Evolutionary conservation across 192 early-diverging fungal genomes (phyloP).

Genomic region (Linnemannia elongata): DNA sequence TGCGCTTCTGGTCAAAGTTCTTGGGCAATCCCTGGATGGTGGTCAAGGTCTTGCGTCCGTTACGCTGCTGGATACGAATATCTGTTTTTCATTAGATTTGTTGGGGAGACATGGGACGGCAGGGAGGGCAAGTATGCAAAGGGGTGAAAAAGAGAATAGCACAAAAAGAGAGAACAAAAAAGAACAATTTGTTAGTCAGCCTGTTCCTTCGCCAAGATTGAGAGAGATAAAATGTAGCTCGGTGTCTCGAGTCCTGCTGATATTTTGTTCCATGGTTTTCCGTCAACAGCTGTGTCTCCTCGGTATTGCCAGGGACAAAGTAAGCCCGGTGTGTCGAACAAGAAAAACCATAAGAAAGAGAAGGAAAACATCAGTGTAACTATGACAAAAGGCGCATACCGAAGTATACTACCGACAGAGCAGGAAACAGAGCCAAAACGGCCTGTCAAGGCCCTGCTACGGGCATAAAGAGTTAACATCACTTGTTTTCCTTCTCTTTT

Average conservation of each 20-base stretch:
- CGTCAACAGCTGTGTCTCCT: not conserved
- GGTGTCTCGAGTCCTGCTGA: not conserved
- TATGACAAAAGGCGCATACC: slow-evolving; percentile 50
- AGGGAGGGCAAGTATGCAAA: not conserved
- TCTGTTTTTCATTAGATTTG: slow-evolving; percentile 68
- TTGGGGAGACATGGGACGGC: not conserved
- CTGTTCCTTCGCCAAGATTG: not conserved
- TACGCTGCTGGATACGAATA: slow-evolving; percentile 97
- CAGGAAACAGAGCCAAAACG: slow-evolving; percentile 55
- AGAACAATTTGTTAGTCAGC: slow-evolving; percentile 5
- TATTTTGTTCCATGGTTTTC: not conserved
- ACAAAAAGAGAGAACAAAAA: not conserved
- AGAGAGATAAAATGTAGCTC: not conserved
- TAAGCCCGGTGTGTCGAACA: not conserved
- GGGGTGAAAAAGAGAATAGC: not conserved
- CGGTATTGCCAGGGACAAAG: too few relatives aligned
- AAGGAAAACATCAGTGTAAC: slow-evolving; percentile 43
- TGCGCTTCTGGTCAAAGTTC: slow-evolving; percentile 88
- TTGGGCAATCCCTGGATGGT: slow-evolving; percentile 93
- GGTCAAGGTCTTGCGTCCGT: slow-evolving; percentile 96
- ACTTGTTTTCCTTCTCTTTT: slow-evolving; percentile 17
- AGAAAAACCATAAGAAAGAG: not conserved
- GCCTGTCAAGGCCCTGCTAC: slow-evolving; percentile 48
- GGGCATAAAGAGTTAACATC: slow-evolving; percentile 43
- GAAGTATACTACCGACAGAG: slow-evolving; percentile 44